These are phyloP conservation scores for Psilocybe subaeruginosa DNA, from an alignment of 768 basidiomycete species.

Conservation along the genomic window DNA sequence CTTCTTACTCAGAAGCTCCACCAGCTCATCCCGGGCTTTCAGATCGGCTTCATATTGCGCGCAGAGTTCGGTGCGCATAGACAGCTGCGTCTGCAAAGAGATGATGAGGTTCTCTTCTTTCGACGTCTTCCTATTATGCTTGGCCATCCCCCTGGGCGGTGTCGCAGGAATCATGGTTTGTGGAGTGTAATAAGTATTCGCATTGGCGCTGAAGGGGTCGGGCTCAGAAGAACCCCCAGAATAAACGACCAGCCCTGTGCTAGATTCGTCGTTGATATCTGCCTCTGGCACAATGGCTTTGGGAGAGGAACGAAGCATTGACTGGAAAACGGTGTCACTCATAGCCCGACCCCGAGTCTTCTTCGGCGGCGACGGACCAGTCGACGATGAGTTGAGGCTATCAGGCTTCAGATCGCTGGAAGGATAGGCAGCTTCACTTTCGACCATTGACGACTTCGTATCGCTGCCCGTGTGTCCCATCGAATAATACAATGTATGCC, in stretches of 20 bases:
- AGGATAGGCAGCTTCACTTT: slow-evolving; percentile 30
- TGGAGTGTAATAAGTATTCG: slow-evolving; percentile 78
- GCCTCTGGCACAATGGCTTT: slow-evolving; percentile 48
- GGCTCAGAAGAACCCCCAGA: slow-evolving; percentile 47
- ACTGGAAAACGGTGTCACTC: slow-evolving; percentile 68
- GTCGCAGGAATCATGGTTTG: slow-evolving; percentile 73
- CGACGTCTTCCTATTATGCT: slow-evolving; percentile 62
- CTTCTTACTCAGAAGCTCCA: slow-evolving; percentile 59
- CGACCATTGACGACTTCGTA: slow-evolving; percentile 14
- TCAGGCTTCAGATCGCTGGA: slow-evolving; percentile 33
- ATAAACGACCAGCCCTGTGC: slow-evolving; percentile 51
- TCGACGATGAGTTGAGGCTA: slow-evolving; percentile 25
- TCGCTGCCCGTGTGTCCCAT: slow-evolving; percentile 32
- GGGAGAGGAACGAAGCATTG: slow-evolving; percentile 48
- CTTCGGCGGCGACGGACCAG: slow-evolving; percentile 24
- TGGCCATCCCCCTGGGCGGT: slow-evolving; percentile 47
- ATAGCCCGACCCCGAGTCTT: slow-evolving; percentile 55
- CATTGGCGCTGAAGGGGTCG: slow-evolving; percentile 75
- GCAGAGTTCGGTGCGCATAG: slow-evolving; percentile 75
- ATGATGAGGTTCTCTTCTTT: slow-evolving; percentile 74
- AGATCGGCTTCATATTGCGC: slow-evolving; percentile 80
- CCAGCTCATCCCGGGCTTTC: slow-evolving; percentile 71
- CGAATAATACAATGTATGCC: slow-evolving; percentile 65
- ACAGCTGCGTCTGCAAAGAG: slow-evolving; percentile 74
- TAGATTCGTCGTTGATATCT: slow-evolving; percentile 66